These are phyloP conservation scores for Olyra latifolia DNA, from an alignment of 176 grass and related monocot species.

Conservation along the genomic window DNA sequence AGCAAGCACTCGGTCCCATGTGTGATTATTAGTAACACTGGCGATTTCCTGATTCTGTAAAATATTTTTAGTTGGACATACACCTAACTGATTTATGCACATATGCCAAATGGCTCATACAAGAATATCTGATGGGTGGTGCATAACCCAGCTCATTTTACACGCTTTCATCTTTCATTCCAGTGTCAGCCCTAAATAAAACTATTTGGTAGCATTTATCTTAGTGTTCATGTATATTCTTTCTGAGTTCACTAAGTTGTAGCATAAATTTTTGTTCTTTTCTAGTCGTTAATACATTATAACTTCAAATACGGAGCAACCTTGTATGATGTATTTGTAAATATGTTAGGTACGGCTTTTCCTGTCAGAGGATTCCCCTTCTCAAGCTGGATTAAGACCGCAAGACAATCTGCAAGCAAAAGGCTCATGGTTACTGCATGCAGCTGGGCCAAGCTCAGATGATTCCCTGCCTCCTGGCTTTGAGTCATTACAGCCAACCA, in stretches of 20 bases:
- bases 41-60: neutral
- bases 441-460: slow-evolving; percentile 59
- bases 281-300: neutral
- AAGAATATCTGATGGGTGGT: neutral
- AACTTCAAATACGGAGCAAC: slow-evolving; percentile 2
- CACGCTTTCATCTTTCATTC: neutral
- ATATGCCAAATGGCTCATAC: too few relatives aligned
- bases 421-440: slow-evolving; percentile 78
- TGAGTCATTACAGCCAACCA: slow-evolving; percentile 62
- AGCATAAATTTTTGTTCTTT: neutral
- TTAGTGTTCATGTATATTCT: neutral
- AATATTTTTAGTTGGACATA: slow-evolving; percentile 14
- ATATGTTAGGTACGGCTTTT: slow-evolving; percentile 86
- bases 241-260: neutral
- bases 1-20: too few relatives aligned
- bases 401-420: slow-evolving; percentile 98
- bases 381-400: slow-evolving; percentile 64
- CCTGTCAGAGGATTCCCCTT: slow-evolving; percentile 87
- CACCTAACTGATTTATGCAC: neutral
- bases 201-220: neutral
- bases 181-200: neutral
- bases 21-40: neutral
- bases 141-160: neutral
- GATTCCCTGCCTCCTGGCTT: slow-evolving; percentile 94
- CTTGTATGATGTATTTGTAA: neutral